Conservation (phyloP, 177 flowering plant species). For the Vitis hybrid region DNA sequence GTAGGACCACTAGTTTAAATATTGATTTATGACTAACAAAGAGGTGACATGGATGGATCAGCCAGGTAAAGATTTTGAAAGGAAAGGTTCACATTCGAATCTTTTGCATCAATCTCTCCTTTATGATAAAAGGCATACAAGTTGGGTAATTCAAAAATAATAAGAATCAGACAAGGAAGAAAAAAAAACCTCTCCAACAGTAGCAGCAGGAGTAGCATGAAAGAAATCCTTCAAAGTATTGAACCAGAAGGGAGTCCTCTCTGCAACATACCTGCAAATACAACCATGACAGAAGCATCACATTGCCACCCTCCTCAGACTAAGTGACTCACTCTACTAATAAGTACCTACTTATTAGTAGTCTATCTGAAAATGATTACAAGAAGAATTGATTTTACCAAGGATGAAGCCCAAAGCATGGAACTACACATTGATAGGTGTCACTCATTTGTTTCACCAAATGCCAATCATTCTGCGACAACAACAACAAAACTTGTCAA, state of each 20-base stretch:
- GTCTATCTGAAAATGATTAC: background rate
- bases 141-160: no score
- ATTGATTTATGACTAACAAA: no score
- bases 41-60: no score
- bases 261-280: constrained; percentile 57
- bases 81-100: no score
- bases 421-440: constrained; percentile 55
- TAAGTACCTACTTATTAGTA: background rate
- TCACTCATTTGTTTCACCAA: constrained; percentile 78
- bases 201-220: constrained; percentile 70
- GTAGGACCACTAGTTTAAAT: no score
- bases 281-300: background rate
- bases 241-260: constrained; percentile 77
- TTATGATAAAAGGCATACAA: no score
- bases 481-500: no score
- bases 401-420: constrained; percentile 92
- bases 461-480: constrained; percentile 72
- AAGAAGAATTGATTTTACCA: constrained; percentile 36
- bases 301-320: background rate
- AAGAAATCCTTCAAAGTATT: constrained; percentile 51
- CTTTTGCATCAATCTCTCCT: no score
- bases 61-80: no score
- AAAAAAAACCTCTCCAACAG: constrained; percentile 76
- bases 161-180: no score
- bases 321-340: background rate